Conservation (phyloP, 208 protist genomes). For the Leishmania amazonensis region DNA sequence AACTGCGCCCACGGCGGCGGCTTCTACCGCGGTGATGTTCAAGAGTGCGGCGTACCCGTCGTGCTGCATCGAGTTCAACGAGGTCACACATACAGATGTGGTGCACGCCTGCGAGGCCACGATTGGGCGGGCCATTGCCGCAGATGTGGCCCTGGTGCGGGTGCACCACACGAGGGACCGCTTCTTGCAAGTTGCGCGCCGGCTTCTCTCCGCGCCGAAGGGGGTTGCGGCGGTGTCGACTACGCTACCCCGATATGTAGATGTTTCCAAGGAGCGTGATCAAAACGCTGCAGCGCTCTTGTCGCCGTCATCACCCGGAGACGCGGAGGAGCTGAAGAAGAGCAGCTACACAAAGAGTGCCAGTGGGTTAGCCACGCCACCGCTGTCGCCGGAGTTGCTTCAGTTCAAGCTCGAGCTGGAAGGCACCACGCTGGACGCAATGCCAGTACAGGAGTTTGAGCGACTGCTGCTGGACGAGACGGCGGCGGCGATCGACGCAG, state of each 20-base stretch:
- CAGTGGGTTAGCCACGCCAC: background rate
- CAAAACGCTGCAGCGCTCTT: background rate
- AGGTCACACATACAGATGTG: constrained; percentile 45
- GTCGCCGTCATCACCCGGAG: background rate
- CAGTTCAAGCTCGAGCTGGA: constrained; percentile 80
- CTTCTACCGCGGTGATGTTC: constrained; percentile 11
- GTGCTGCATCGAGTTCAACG: constrained; percentile 57
- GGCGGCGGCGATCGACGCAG: constrained; percentile 32
- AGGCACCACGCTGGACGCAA: constrained; percentile 40
- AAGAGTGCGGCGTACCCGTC: constrained; percentile 29
- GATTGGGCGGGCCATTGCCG: constrained; percentile 43
- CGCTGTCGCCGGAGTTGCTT: constrained; percentile 12
- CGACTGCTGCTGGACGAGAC: constrained; percentile 54
- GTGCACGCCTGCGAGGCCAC: constrained; percentile 35
- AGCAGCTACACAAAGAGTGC: background rate
- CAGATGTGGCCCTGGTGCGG: constrained; percentile 61
- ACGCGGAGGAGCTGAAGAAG: constrained; percentile 6
- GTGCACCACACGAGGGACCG: constrained; percentile 65
- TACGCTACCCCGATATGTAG: background rate
- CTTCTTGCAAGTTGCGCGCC: constrained; percentile 39
- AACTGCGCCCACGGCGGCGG: background rate
- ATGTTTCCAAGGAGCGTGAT: background rate
- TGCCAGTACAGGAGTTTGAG: constrained; percentile 50
- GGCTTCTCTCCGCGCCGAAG: constrained; percentile 18
- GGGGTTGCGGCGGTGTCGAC: constrained; percentile 4